Evolutionary conservation across 148 eudicot species (phyloP), one percentile per base, ranked within the genome.

Genomic region (Heliamphora exappendiculata): DNA sequence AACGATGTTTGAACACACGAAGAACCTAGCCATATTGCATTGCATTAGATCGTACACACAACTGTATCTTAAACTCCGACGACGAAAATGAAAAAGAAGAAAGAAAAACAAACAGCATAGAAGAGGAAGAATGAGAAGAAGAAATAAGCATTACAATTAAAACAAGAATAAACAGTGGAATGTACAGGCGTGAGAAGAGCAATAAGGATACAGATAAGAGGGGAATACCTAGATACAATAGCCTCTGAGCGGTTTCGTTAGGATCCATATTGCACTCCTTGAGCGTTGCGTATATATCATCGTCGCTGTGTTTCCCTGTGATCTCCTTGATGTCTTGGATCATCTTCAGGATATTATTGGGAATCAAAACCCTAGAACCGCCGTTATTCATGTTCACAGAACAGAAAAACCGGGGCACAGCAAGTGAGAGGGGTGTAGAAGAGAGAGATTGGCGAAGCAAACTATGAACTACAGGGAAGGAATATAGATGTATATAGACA

Each of bases 211-310:
- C 66, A 60, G 20, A 60, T 7, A 60, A 67, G 39, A 20, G 24
- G 63, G 17, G 29, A 10, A 9, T 57, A 86, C 88, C 88, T 26
- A 81, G 88, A 39, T 31, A 67, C 24, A 86, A 74, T 44, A 86
- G 88, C 86, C 77, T 83, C 79, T 86, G 86, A 13, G 79, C 33
- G 34, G 88, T 83, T 37, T 86, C 88, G 37, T 86, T 74, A 57
- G 86, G 84, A 81, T 86, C 86, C 86, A 86, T 83, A n/a, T 72
- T 73, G 65, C 88, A 86, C 34, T 86, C 88, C 66, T 81, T 81
- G 47, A 86, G 88, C 86, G 83, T 83, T 58, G 78, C 79, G 79
- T 81, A 83, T 13, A 86, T 81, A 74, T 86, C 88, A 24, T 86
- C 88, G 5, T 86, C 88, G 63, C 75, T 73, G 75, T 86, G 88